Base-by-base conservation (phyloP, 176 grass and related monocot species). In the Puccinellia tenuiflora region DNA sequence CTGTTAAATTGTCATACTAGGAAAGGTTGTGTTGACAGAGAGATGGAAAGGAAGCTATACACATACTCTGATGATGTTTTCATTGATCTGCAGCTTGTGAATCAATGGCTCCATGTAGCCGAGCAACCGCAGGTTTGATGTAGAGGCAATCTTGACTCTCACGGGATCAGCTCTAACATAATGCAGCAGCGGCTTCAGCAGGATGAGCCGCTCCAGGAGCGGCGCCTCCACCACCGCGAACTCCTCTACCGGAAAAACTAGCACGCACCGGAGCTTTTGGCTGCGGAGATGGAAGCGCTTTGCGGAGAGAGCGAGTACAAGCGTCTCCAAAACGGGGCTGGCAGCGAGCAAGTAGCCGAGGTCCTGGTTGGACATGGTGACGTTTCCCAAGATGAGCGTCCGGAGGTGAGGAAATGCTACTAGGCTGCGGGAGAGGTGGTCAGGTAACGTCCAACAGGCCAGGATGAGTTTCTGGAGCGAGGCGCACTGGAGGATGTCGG, bases 231-330 rank as follows among this genome's bases (percentile, higher is more conserved):
- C 38, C n/a, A 73, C 13, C 9, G 18, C 51, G 42, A 88, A 30
- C 9, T 88, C 80, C 9, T 10, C 14, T 11, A 26, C 8, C 30
- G 63, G 14, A 38, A 18, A 21, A 5, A 81, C 13, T 6, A 85
- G 28, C 26, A 76, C 56, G 77, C 81, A 80, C n/a, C 25, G 68
- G 14, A 89, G 76, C 21, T 28, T 76, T 33, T 33, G 76, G 40
- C 45, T 33, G 10, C 29, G 26, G 15, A 89, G 37, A 56, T 4
- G 77, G 69, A 85, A 38, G n/a, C 37, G 16, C 42, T 13, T 37
- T 1, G 7, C 42, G 20, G 10, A 11, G 13, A 5, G 8, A 45
- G n/a, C 39, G 5, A 71, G 68, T 13, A 24, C 2, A 3, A 71
- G 39, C n/a, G 3, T 26, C 1, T 71, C 38, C 39, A 71, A 22